A percentile compares a stretch with the other conserved stretches of the same genome.
Evolutionary conservation across 805 yeast genomes (phyloP).

Genomic region (Teunomyces tritomae): DNA sequence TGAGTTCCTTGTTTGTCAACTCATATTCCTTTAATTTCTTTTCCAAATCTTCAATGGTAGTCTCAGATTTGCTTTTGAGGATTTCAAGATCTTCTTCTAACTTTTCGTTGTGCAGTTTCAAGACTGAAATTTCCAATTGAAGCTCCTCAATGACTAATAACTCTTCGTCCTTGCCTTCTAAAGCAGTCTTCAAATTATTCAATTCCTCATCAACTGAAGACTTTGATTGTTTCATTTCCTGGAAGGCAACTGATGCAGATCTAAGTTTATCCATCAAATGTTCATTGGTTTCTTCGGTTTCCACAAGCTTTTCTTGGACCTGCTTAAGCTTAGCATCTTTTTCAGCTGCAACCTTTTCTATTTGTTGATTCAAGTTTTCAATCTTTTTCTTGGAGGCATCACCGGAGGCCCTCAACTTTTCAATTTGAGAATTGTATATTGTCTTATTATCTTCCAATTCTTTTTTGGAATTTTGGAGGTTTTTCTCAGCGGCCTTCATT

Average conservation of each 20-base stretch:
- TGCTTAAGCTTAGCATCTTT: constrained; percentile 16
- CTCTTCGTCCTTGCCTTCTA: constrained; percentile 12
- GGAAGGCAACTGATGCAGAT: constrained; percentile 36
- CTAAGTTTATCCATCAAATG: constrained; percentile 43
- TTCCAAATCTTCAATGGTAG: neutral
- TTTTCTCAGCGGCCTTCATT: constrained; percentile 43
- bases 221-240: constrained; percentile 25
- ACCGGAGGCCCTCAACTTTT: constrained; percentile 20
- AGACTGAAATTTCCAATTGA: constrained; percentile 7
- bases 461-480: constrained; percentile 25
- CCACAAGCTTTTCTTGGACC: constrained; percentile 21
- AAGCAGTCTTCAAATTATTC: constrained; percentile 12
- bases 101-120: neutral
- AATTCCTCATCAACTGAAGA: constrained; percentile 13
- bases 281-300: constrained; percentile 30
- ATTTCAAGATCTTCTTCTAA: neutral
- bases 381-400: constrained; percentile 23
- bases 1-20: neutral
- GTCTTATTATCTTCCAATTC: constrained; percentile 33
- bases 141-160: constrained; percentile 9
- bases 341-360: constrained; percentile 6
- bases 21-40: neutral
- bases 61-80: neutral
- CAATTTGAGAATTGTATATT: constrained; percentile 18
- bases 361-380: constrained; percentile 16